Conservation (phyloP, 306 rosid genomes). For the Vachellia pachyceras region DNA sequence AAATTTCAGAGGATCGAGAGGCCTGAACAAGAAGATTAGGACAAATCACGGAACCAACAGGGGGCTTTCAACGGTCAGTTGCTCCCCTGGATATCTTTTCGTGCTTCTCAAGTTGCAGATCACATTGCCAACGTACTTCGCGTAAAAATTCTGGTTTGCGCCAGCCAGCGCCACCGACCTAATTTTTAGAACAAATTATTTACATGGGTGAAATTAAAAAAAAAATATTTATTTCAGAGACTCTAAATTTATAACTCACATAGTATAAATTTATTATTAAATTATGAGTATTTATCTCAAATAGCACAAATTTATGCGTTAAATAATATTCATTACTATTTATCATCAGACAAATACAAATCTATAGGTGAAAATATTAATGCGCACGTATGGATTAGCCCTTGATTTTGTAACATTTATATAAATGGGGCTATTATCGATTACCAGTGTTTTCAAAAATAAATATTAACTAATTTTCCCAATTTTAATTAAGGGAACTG, state of each 20-base stretch:
- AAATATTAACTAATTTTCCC: no score
- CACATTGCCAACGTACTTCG: background rate
- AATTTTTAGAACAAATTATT: background rate
- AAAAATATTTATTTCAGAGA: no score
- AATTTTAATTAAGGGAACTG: background rate
- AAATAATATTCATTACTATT: no score
- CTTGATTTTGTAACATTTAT: no score
- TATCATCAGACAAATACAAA: background rate
- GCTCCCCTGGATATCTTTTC: background rate
- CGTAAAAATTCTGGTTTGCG: background rate
- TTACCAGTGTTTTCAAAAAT: background rate
- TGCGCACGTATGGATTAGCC: no score
- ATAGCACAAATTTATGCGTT: no score
- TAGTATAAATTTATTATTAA: no score
- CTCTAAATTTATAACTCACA: no score
- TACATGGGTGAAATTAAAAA: no score
- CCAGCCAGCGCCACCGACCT: background rate
- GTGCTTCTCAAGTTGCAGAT: constrained; percentile 2
- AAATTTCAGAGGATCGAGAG: background rate
- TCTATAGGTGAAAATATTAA: no score
- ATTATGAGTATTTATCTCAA: no score
- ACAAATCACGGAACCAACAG: background rate
- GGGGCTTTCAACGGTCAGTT: background rate
- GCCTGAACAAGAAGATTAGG: background rate
- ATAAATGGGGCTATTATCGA: no score